Evolutionary conservation across 2,329 filamentous ascomycete species (phyloP).

Genomic region (Trichoderma sp.): DNA sequence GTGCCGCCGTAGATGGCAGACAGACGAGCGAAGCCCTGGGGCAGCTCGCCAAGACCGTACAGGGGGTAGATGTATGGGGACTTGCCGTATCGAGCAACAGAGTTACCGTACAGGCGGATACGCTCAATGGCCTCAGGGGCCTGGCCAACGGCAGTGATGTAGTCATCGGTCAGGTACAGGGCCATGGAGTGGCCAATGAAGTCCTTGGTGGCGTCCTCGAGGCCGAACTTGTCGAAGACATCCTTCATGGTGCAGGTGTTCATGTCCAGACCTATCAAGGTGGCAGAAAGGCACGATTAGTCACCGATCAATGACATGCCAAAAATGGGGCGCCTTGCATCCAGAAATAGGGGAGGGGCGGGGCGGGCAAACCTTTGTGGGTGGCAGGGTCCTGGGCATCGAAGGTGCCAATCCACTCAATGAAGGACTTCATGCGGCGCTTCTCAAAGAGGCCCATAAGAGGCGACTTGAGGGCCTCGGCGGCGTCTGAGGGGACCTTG

Average conservation of each 20-base stretch:
- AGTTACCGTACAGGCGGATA: slow-evolving; percentile 95
- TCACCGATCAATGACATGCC: not conserved
- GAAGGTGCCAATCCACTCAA: slow-evolving; percentile 91
- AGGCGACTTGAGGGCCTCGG: slow-evolving; percentile 84
- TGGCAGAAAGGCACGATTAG: not conserved
- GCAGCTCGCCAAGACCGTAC: slow-evolving; percentile 94
- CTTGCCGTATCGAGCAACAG: slow-evolving; percentile 95
- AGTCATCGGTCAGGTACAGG: slow-evolving; percentile 85
- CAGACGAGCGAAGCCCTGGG: slow-evolving; percentile 93
- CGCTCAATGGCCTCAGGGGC: slow-evolving; percentile 85
- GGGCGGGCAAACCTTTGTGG: slow-evolving; percentile 70
- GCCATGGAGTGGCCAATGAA: slow-evolving; percentile 99
- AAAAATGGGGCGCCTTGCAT: not conserved
- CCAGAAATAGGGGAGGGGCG: not conserved
- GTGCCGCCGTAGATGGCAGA: slow-evolving; percentile 98
- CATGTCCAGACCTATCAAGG: slow-evolving; percentile 68
- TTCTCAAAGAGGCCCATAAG: slow-evolving; percentile 99
- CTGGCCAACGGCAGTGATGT: slow-evolving; percentile 68
- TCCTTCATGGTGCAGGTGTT: slow-evolving; percentile 86
- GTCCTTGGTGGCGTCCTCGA: slow-evolving; percentile 84
- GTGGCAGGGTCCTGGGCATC: slow-evolving; percentile 76
- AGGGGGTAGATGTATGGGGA: slow-evolving; percentile 99
- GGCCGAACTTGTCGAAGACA: slow-evolving; percentile 96
- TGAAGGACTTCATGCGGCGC: slow-evolving; percentile 91
- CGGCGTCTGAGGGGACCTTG: slow-evolving; percentile 92